Evolutionary conservation across 306 rosid species (phyloP).

Genomic region (Inga laurina): DNA sequence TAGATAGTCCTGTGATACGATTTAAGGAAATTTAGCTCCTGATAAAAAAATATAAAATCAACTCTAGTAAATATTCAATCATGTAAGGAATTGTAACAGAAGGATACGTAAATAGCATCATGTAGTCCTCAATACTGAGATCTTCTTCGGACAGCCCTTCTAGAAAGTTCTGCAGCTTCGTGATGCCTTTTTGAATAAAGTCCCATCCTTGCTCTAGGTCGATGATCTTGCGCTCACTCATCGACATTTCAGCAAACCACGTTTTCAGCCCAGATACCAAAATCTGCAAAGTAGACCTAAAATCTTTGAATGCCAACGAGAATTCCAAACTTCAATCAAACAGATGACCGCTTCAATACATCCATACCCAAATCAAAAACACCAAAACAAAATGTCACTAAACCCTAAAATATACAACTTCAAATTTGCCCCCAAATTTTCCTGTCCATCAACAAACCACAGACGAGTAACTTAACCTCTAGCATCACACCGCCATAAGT

Average conservation of each 20-base stretch:
- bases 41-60: not conserved
- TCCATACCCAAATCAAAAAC: not conserved
- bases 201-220: constrained; percentile 44
- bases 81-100: not conserved
- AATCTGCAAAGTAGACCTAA: constrained; percentile 11
- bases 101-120: constrained; percentile 38
- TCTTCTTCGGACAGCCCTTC: constrained; percentile 39
- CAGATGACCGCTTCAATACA: not conserved
- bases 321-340: constrained; percentile 9
- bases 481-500: not conserved
- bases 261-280: not conserved
- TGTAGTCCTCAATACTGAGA: constrained; percentile 33
- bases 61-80: not conserved
- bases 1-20: constrained; percentile 45
- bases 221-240: constrained; percentile 32
- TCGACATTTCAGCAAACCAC: constrained; percentile 1
- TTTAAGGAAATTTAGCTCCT: constrained; percentile 17
- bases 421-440: not conserved
- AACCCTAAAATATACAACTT: not conserved
- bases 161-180: constrained; percentile 39
- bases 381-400: not conserved
- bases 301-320: not conserved
- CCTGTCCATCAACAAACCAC: not conserved
- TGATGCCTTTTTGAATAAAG: constrained; percentile 37
- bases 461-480: not conserved